Conservation (phyloP, 2,329 filamentous ascomycete species). For the Byssoonygena ceratinophila region DNA sequence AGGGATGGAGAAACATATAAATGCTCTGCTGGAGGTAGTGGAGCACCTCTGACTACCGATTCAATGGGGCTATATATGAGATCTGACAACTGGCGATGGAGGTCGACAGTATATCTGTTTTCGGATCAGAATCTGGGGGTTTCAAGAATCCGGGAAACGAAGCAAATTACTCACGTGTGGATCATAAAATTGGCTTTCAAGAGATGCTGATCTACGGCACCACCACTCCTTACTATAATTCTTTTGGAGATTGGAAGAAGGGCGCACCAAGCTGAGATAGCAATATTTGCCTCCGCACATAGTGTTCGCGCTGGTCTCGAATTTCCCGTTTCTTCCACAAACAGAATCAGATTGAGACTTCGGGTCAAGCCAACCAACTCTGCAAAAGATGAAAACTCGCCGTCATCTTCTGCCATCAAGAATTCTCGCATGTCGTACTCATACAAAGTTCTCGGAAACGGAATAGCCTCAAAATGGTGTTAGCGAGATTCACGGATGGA, state of each 20-base stretch:
- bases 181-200: conserved; percentile 76
- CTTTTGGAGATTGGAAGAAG: conserved; percentile 29
- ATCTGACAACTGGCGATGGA: conserved; percentile 33
- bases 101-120: conserved; percentile 26
- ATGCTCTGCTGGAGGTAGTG: conserved; percentile 15
- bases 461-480: conserved; percentile 19
- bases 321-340: conserved; percentile 14
- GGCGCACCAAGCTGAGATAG: conserved; percentile 31
- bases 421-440: conserved; percentile 30
- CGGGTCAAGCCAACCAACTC: conserved; percentile 26
- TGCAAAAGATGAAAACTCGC: conserved; percentile 27
- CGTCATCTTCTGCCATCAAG: conserved; percentile 15
- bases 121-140: conserved; percentile 38
- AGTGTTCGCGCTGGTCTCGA: conserved; percentile 17
- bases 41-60: conserved; percentile 29
- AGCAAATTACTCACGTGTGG: conserved; percentile 26
- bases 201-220: conserved; percentile 50
- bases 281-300: conserved; percentile 26
- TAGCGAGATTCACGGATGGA: neutral
- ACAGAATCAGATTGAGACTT: conserved; percentile 20
- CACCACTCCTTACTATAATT: conserved; percentile 43
- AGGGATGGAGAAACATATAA: conserved; percentile 12
- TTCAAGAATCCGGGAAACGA: too few species aligned
- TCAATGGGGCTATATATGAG: conserved; percentile 33
- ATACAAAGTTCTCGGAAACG: conserved; percentile 23